These are phyloP conservation scores for Boletus patriciae DNA, from an alignment of 768 basidiomycete species.

Conservation along the genomic window DNA sequence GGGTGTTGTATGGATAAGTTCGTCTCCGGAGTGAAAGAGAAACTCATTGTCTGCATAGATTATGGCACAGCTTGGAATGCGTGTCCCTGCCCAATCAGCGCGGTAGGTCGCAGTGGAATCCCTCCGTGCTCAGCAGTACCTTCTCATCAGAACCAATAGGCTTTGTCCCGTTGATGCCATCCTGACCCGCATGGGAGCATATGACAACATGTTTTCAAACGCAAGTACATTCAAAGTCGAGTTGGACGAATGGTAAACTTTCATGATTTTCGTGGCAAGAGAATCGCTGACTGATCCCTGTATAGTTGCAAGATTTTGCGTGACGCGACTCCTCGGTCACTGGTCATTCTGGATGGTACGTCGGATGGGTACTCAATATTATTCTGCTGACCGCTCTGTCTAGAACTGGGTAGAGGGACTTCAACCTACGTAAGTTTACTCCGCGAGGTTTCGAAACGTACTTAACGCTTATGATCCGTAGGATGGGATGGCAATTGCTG, in stretches of 20 bases:
- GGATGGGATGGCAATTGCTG: slow-evolving; percentile 99
- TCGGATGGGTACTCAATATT: not conserved
- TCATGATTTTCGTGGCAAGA: not conserved
- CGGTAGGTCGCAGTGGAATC: slow-evolving; percentile 43
- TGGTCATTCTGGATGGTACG: slow-evolving; percentile 93
- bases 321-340: slow-evolving; percentile 88
- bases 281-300: not conserved
- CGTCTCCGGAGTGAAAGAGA: not conserved
- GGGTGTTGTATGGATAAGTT: slow-evolving; percentile 61
- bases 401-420: slow-evolving; percentile 93
- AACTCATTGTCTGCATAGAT: slow-evolving; percentile 44
- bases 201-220: slow-evolving; percentile 95
- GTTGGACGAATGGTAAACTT: slow-evolving; percentile 85
- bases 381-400: slow-evolving; percentile 10
- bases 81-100: slow-evolving; percentile 83
- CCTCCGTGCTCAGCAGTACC: not conserved
- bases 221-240: slow-evolving; percentile 98
- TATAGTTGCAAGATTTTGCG: slow-evolving; percentile 87
- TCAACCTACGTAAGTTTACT: slow-evolving; percentile 74
- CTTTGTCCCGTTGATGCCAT: slow-evolving; percentile 90
- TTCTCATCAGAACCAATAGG: slow-evolving; percentile 38
- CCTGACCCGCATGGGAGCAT: slow-evolving; percentile 96
- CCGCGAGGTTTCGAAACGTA: slow-evolving; percentile 10
- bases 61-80: slow-evolving; percentile 95
- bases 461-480: slow-evolving; percentile 30